A percentile compares a stretch with the other conserved stretches of the same genome.
phyloP scores from a whole-genome alignment of 1,139 yeast genomes.

The Kodamaea ohmeri region DNA sequence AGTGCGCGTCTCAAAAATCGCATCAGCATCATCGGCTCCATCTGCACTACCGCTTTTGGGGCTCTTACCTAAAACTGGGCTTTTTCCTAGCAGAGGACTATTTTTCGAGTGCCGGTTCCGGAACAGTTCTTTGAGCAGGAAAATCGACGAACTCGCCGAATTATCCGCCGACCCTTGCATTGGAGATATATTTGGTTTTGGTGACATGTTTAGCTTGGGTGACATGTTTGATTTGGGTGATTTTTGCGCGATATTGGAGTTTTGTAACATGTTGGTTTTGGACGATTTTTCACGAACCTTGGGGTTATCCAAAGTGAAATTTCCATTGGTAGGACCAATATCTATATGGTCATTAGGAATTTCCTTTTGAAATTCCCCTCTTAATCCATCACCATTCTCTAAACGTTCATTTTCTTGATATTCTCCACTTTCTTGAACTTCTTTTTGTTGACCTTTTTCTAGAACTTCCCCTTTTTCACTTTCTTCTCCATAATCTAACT shows the following conservation, averaged over 20 bases:
- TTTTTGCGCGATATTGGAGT: background rate
- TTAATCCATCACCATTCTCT: background rate
- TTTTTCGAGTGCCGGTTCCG: conserved; percentile 1
- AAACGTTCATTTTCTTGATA: background rate
- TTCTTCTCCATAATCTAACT: background rate
- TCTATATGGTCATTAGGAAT: no score
- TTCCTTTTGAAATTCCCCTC: no score
- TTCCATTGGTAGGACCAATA: no score
- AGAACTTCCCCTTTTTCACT: background rate
- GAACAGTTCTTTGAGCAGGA: conserved; percentile 5
- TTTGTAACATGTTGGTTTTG: no score
- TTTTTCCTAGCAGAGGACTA: background rate
- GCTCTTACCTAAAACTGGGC: background rate
- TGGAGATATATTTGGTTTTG: background rate
- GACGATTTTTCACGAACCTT: no score
- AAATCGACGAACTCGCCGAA: conserved; percentile 1
- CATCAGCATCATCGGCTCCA: background rate
- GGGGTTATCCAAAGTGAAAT: no score
- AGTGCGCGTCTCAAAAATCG: conserved; percentile 7
- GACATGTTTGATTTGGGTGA: no score
- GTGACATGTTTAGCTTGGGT: background rate
- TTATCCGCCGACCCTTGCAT: background rate
- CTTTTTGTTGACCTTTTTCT: background rate
- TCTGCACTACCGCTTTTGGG: background rate
- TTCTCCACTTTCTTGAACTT: background rate